Percentiles rank a stretch among this genome's conserved stretches.
Conservation (phyloP, 148 eudicot genomes). For the Amaranthus cruentus region DNA sequence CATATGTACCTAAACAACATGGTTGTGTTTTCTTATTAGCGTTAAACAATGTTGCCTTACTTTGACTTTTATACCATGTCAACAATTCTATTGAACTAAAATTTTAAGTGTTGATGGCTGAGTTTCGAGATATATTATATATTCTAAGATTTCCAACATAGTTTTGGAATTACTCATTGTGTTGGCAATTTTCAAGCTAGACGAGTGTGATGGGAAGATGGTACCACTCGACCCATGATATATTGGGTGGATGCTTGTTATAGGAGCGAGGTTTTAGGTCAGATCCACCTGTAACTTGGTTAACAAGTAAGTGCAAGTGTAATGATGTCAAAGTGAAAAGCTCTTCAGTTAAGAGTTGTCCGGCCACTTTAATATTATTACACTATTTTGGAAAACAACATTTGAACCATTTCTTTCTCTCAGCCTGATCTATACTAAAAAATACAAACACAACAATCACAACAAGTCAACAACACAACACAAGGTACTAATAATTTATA, state of each 20-base stretch:
- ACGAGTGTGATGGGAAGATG: slow-evolving; percentile 33
- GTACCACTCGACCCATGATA: background rate
- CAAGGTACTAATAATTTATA: too few species aligned
- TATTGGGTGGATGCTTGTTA: slow-evolving; percentile 51
- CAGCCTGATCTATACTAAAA: too few species aligned
- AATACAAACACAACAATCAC: too few species aligned
- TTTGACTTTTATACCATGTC: background rate
- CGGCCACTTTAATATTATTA: slow-evolving; percentile 25
- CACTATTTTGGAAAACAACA: background rate
- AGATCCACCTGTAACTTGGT: slow-evolving; percentile 4
- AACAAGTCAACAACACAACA: too few species aligned
- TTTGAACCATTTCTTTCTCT: background rate
- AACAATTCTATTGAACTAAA: background rate
- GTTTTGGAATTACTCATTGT: background rate
- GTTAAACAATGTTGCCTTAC: background rate
- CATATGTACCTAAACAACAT: background rate
- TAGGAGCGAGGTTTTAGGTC: slow-evolving; percentile 49
- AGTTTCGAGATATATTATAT: background rate
- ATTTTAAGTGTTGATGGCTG: background rate
- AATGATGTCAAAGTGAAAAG: slow-evolving; percentile 50
- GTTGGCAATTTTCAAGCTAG: slow-evolving; percentile 4
- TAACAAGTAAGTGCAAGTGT: background rate
- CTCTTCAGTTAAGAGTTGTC: slow-evolving; percentile 37
- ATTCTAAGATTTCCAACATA: slow-evolving; percentile 9
- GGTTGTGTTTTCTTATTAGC: background rate